These are phyloP conservation scores for Jamesozyma gamospora DNA, from an alignment of 805 yeast species.

Conservation along the genomic window DNA sequence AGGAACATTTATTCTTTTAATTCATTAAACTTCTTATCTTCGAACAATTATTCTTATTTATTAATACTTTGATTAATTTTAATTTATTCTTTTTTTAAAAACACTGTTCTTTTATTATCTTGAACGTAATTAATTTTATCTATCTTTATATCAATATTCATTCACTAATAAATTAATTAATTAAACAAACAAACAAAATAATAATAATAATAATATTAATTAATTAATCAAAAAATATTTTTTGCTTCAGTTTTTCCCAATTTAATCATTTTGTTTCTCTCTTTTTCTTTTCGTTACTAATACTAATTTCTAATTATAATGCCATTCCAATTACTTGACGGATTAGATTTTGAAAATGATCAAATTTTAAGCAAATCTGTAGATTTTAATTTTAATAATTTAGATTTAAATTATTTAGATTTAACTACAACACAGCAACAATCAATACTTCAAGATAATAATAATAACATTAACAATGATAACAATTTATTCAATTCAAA, in stretches of 20 bases:
- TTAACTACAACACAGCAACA: not conserved
- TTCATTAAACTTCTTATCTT: too few species aligned
- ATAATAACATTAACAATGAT: not conserved
- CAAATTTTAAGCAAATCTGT: not conserved
- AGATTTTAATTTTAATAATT: not conserved
- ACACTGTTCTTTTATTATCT: too few species aligned
- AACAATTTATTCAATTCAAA: not conserved
- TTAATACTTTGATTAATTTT: too few species aligned
- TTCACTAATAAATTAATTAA: not conserved
- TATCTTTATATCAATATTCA: not conserved
- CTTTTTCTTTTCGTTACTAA: too few species aligned
- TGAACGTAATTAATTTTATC: not conserved
- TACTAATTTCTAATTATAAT: not conserved
- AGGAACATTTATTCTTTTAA: too few species aligned
- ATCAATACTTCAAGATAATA: not conserved
- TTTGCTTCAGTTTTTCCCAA: too few species aligned
- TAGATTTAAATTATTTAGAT: not conserved
- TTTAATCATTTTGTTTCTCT: too few species aligned
- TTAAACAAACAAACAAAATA: too few species aligned
- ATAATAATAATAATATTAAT: too few species aligned
- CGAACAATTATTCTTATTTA: too few species aligned
- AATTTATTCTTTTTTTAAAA: too few species aligned
- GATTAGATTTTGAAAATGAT: constrained; percentile 2
- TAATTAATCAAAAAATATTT: too few species aligned
- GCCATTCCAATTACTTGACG: constrained; percentile 4